phyloP scores from a whole-genome alignment of 139 green algal genomes.

The Picochlorum sp. region DNA sequence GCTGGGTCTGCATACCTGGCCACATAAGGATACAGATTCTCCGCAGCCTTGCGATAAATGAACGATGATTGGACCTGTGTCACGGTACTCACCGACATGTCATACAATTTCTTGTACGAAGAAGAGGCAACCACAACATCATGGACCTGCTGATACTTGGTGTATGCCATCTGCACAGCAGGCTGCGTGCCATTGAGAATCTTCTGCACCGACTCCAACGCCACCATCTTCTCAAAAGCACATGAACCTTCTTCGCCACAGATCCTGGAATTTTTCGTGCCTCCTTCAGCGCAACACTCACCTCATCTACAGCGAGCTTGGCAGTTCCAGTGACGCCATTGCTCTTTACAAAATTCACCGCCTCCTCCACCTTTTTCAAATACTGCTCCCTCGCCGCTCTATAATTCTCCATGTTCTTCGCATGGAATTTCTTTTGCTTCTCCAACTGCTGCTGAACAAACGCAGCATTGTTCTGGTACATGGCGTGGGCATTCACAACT shows the following conservation, averaged over 20 bases:
- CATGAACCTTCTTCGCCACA: conserved; percentile 18
- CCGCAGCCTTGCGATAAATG: conserved; percentile 10
- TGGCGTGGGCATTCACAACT: conserved; percentile 7
- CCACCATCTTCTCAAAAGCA: conserved; percentile 26
- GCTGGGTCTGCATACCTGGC: conserved; percentile 10
- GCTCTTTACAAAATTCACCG: conserved; percentile 30
- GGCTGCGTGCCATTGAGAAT: conserved; percentile 14
- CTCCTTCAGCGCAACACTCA: conserved; percentile 28
- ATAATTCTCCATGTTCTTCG: conserved; percentile 34
- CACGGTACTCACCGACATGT: conserved; percentile 1
- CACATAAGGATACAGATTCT: conserved; percentile 15
- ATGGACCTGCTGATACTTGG: conserved; percentile 12
- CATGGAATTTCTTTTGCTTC: conserved; percentile 30
- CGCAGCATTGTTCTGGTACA: conserved; percentile 25
- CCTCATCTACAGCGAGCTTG: conserved; percentile 27
- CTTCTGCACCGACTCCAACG: conserved; percentile 17
- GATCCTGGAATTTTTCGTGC: conserved; percentile 25
- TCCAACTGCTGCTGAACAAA: conserved; percentile 19
- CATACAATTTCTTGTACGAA: conserved; percentile 23
- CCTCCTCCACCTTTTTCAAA: conserved; percentile 38
- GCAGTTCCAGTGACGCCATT: conserved; percentile 31
- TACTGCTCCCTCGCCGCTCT: conserved; percentile 31
- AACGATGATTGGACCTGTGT: conserved; percentile 11
- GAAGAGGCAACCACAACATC: conserved; percentile 21
- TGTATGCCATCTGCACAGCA: conserved; percentile 14